Evolutionary conservation across 108 stramenopile genomes (phyloP).

Genomic region (Skeletonema tropicum): DNA sequence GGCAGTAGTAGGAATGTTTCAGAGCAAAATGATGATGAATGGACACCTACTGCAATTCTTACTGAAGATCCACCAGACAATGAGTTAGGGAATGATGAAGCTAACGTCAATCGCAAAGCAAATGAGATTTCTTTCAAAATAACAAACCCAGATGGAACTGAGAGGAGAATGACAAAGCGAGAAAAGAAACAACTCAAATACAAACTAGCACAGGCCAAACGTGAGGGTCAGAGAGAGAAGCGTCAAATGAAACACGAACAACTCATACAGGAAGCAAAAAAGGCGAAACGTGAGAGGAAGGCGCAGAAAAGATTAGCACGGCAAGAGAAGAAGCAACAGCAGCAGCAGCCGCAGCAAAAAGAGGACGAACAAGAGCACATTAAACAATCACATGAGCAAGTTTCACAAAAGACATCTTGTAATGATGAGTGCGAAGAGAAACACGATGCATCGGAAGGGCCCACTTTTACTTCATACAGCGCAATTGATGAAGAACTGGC

Average conservation of each 20-base stretch:
- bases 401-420: background rate
- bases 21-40: conserved; percentile 10
- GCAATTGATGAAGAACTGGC: conserved; percentile 62
- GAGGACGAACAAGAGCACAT: background rate
- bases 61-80: background rate
- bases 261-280: conserved; percentile 24
- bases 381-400: background rate
- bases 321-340: background rate
- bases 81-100: background rate
- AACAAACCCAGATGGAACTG: conserved; percentile 56
- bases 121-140: conserved; percentile 46
- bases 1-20: background rate
- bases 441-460: background rate
- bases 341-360: conserved; percentile 1
- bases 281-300: conserved; percentile 38
- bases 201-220: conserved; percentile 46
- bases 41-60: conserved; percentile 15
- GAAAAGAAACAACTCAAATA: conserved; percentile 72
- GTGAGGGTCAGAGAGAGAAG: conserved; percentile 26
- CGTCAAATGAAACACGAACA: conserved; percentile 26
- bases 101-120: background rate
- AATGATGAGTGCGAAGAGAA: background rate
- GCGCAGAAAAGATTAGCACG: conserved; percentile 18
- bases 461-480: background rate
- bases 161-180: conserved; percentile 76